Evolutionary conservation across 305 asterid genomes (phyloP).

Genomic region (Plantago coronopus): DNA sequence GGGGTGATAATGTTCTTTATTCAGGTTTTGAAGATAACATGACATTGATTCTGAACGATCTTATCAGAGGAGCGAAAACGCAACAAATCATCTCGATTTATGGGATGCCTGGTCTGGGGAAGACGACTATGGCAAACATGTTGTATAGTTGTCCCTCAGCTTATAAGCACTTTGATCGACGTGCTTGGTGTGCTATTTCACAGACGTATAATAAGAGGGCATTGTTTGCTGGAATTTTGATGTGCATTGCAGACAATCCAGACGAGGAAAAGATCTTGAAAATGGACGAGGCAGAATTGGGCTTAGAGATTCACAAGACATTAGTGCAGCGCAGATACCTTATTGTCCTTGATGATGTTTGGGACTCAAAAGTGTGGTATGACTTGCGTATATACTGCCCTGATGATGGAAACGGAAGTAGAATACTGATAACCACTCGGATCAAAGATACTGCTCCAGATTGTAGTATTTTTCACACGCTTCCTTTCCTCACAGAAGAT

Average conservation of each 20-base stretch:
- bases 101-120: slow-evolving; percentile 36
- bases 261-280: background rate
- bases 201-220: slow-evolving; percentile 18
- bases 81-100: slow-evolving; percentile 16
- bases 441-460: background rate
- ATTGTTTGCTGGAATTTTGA: slow-evolving; percentile 14
- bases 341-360: slow-evolving; percentile 25
- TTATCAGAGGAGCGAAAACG: background rate
- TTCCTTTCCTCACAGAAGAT: slow-evolving; percentile 3
- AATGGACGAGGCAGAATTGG: slow-evolving; percentile 4
- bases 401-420: slow-evolving; percentile 16
- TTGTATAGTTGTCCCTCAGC: slow-evolving; percentile 2
- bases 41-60: background rate
- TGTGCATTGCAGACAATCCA: background rate
- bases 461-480: background rate
- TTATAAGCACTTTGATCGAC: slow-evolving; percentile 6
- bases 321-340: slow-evolving; percentile 19
- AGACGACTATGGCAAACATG: slow-evolving; percentile 27
- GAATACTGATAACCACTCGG: slow-evolving; percentile 20
- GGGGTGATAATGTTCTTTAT: too few species aligned
- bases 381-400: slow-evolving; percentile 19
- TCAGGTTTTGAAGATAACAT: slow-evolving; percentile 20
- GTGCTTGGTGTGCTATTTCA: slow-evolving; percentile 26
- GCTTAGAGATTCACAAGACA: too few species aligned
- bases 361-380: slow-evolving; percentile 13